Conservation (phyloP, 805 yeast genomes). For the Dipodascopsis tothii region DNA sequence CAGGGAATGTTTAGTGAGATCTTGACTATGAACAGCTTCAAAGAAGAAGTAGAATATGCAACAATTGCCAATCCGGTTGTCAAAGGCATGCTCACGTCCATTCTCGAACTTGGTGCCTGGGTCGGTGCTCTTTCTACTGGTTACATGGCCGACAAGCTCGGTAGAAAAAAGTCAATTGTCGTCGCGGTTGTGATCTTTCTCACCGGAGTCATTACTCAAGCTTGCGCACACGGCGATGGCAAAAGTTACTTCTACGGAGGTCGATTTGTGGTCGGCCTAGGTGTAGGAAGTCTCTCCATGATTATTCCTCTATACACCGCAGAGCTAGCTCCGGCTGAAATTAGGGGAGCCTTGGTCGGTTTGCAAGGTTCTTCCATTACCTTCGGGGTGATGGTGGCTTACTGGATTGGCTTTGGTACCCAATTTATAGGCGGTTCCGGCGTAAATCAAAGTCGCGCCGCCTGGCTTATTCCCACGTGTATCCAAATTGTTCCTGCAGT, state of each 20-base stretch:
- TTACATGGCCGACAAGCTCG: constrained; percentile 6
- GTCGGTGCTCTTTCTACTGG: constrained; percentile 9
- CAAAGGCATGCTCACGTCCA: not conserved
- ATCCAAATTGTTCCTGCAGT: constrained; percentile 45
- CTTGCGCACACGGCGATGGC: constrained; percentile 11
- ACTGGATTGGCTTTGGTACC: constrained; percentile 35
- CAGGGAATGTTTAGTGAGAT: not conserved
- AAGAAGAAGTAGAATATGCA: not conserved
- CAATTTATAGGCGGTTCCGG: constrained; percentile 36
- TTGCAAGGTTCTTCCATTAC: constrained; percentile 25
- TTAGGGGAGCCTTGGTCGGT: constrained; percentile 22
- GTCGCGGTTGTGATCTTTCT: constrained; percentile 8
- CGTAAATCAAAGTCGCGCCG: constrained; percentile 26
- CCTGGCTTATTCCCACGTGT: constrained; percentile 42
- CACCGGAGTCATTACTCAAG: constrained; percentile 7
- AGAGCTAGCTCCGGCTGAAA: constrained; percentile 23
- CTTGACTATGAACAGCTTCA: not conserved
- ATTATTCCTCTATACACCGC: constrained; percentile 36
- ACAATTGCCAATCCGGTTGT: not conserved
- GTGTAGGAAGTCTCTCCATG: constrained; percentile 46
- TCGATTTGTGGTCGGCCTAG: constrained; percentile 45
- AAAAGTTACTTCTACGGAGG: constrained; percentile 37
- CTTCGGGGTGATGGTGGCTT: constrained; percentile 28
- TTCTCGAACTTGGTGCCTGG: constrained; percentile 9
- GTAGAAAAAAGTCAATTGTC: constrained; percentile 7